These are phyloP conservation scores for Crithidia brevicula DNA, from an alignment of 208 protist species.

Conservation along the genomic window DNA sequence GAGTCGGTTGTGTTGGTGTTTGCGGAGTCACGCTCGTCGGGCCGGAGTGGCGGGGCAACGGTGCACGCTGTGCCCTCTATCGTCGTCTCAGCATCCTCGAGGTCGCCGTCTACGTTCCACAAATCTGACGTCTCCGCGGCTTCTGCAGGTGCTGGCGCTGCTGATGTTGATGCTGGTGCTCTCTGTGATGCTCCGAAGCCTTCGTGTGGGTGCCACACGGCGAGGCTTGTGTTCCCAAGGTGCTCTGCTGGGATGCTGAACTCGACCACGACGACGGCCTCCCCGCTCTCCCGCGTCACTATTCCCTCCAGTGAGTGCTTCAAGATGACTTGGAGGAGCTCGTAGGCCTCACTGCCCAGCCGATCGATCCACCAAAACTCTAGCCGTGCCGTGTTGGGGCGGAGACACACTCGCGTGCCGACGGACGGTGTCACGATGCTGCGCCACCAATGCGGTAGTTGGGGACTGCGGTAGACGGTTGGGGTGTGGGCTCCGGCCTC, in stretches of 20 bases:
- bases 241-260: constrained; percentile 17
- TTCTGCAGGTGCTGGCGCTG: not conserved
- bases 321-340: constrained; percentile 25
- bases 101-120: not conserved
- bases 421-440: constrained; percentile 25
- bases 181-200: not conserved
- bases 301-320: constrained; percentile 21
- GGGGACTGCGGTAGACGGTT: constrained; percentile 25
- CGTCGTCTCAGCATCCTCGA: constrained; percentile 2
- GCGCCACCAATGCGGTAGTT: constrained; percentile 40
- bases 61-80: not conserved
- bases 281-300: constrained; percentile 24
- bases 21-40: not conserved
- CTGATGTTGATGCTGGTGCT: not conserved
- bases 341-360: constrained; percentile 36
- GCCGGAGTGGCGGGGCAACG: not conserved
- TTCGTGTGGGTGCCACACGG: constrained; percentile 7
- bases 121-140: not conserved
- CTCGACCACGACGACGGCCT: constrained; percentile 28
- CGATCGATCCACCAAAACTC: constrained; percentile 45
- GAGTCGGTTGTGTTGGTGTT: not conserved
- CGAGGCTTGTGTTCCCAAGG: constrained; percentile 20
- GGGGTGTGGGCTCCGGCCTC: constrained; percentile 27
- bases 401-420: constrained; percentile 24
- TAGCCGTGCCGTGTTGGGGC: constrained; percentile 13